Percentiles rank a stretch among this genome's conserved stretches.
Evolutionary conservation across 2,329 filamentous ascomycete species (phyloP).

Genomic region (Volutella citrinella): DNA sequence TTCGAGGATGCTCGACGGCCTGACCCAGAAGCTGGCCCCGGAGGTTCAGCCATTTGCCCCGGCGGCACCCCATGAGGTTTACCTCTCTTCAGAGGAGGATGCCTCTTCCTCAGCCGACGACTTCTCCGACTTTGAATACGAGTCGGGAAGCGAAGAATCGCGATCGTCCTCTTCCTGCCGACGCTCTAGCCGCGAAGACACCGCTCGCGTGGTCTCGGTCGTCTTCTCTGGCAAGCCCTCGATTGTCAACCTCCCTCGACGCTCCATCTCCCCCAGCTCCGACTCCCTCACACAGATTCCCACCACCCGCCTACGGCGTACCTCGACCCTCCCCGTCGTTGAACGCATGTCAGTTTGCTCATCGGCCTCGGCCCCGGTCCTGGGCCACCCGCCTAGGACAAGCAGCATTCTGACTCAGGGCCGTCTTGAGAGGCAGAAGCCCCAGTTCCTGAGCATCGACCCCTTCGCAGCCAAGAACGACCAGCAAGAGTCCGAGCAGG

Average conservation of each 20-base stretch:
- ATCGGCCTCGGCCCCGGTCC: constrained; percentile 29
- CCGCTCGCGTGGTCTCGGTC: constrained; percentile 57
- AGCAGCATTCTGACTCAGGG: constrained; percentile 39
- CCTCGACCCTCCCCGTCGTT: constrained; percentile 29
- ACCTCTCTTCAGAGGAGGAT: constrained; percentile 65
- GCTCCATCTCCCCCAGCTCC: constrained; percentile 42
- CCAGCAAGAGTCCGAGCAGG: constrained; percentile 26
- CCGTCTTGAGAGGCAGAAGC: constrained; percentile 35
- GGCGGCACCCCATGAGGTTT: constrained; percentile 54
- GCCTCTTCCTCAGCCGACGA: constrained; percentile 60
- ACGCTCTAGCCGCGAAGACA: constrained; percentile 49
- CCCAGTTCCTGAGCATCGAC: constrained; percentile 52
- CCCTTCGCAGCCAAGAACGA: constrained; percentile 44
- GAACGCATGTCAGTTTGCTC: constrained; percentile 33
- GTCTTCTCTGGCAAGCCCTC: constrained; percentile 58
- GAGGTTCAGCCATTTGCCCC: constrained; percentile 34
- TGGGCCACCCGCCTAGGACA: constrained; percentile 40
- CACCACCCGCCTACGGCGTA: constrained; percentile 26
- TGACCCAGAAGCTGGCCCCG: constrained; percentile 29
- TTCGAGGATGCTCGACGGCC: constrained; percentile 38
- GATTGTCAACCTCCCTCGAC: constrained; percentile 49
- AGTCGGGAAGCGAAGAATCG: constrained; percentile 40
- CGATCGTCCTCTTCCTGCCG: constrained; percentile 22
- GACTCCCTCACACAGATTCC: constrained; percentile 19
- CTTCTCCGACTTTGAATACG: constrained; percentile 53